Percentiles rank a stretch among this genome's conserved stretches.
Evolutionary conservation across 768 basidiomycete genomes (phyloP).

Genomic region (Nidularia pulvinata): DNA sequence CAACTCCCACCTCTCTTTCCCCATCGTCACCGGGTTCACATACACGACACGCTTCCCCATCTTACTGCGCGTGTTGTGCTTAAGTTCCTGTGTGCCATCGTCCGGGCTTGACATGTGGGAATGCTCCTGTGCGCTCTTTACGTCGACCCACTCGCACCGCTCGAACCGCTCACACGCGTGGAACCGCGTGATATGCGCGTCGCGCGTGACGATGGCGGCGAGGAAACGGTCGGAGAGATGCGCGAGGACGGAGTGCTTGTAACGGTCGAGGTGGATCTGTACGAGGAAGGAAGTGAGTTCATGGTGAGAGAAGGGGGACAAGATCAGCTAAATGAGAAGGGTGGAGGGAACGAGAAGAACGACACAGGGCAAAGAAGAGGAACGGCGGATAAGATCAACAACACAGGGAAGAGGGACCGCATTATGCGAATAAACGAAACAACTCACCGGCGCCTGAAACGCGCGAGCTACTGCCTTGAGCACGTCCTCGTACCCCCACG

Average conservation of each 20-base stretch:
- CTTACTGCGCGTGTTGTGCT: conserved; percentile 29
- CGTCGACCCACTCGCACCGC: conserved; percentile 65
- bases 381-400: background rate
- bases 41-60: conserved; percentile 69
- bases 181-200: conserved; percentile 70
- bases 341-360: background rate
- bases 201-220: conserved; percentile 55
- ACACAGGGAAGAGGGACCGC: background rate
- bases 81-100: conserved; percentile 5
- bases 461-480: conserved; percentile 70
- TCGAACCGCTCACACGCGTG: conserved; percentile 92
- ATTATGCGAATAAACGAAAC: background rate
- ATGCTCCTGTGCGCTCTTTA: conserved; percentile 21
- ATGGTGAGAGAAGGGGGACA: background rate
- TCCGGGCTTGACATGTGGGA: no score
- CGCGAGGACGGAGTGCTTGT: conserved; percentile 74
- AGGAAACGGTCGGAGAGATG: conserved; percentile 61
- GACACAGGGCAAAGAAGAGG: no score
- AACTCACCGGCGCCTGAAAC: conserved; percentile 62
- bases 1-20: conserved; percentile 47
- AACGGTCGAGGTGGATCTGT: conserved; percentile 90
- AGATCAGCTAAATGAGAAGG: background rate
- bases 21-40: conserved; percentile 82
- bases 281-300: background rate
- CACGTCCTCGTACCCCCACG: conserved; percentile 95